phyloP scores from a whole-genome alignment of 371 early-diverging fungal genomes.

The Rhizopus microsporus region DNA sequence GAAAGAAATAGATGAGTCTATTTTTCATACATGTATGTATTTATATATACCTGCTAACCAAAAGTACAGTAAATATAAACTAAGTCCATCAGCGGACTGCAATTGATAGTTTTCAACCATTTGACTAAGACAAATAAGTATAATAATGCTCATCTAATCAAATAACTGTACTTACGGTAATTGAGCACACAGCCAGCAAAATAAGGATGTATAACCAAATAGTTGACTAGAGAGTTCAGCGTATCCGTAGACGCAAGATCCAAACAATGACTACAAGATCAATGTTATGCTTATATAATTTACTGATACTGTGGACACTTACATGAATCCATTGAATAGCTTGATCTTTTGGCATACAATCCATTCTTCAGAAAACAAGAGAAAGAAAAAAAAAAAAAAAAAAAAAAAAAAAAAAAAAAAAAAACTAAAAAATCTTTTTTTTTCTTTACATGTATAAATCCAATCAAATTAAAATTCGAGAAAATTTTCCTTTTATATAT shows the following conservation, averaged over 20 bases:
- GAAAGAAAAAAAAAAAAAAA: slow-evolving; percentile 1
- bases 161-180: slow-evolving; percentile 25
- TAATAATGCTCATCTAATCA: not conserved
- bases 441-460: slow-evolving; percentile 2
- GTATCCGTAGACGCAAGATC: slow-evolving; percentile 26
- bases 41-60: slow-evolving; percentile 61
- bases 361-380: not conserved
- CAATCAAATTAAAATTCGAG: slow-evolving; percentile 16
- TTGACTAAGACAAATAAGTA: slow-evolving; percentile 38
- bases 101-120: slow-evolving; percentile 56
- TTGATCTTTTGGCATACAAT: slow-evolving; percentile 16
- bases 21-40: not conserved
- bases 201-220: slow-evolving; percentile 26
- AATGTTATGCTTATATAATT: not conserved
- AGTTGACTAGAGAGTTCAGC: slow-evolving; percentile 22
- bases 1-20: not conserved
- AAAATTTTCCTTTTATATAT: slow-evolving; percentile 23
- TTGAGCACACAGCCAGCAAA: slow-evolving; percentile 34
- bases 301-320: slow-evolving; percentile 6
- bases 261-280: slow-evolving; percentile 20
- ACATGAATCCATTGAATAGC: slow-evolving; percentile 25
- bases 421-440: not conserved
- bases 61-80: slow-evolving; percentile 56
- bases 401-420: slow-evolving; percentile 10
- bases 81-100: slow-evolving; percentile 54